Conservation (phyloP, 129 eudicot genomes). For the Lactuca saligna region DNA sequence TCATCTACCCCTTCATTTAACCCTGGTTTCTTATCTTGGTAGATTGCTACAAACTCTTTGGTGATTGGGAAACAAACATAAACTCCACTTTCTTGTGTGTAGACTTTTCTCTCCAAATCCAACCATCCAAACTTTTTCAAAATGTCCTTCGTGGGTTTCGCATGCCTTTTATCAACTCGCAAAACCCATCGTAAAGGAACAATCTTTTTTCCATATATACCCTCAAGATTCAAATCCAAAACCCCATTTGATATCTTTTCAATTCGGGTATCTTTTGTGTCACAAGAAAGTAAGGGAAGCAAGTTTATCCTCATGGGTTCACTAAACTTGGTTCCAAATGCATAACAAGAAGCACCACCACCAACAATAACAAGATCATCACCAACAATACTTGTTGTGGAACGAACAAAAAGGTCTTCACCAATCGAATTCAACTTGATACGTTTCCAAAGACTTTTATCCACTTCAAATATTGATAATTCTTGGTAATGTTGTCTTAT, state of each 20-base stretch:
- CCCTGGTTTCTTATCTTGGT: constrained; percentile 30
- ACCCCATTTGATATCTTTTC: constrained; percentile 32
- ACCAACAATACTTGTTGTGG: constrained; percentile 65
- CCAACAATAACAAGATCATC: constrained; percentile 78
- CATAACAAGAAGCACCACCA: constrained; percentile 98
- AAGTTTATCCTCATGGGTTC: constrained; percentile 73
- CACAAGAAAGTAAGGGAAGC: constrained; percentile 47
- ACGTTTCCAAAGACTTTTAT: constrained; percentile 55
- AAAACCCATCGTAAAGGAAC: constrained; percentile 53
- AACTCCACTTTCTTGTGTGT: constrained; percentile 56
- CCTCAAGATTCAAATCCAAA: constrained; percentile 31
- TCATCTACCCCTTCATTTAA: constrained; percentile 29
- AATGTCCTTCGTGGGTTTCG: constrained; percentile 73
- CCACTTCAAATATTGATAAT: constrained; percentile 55
- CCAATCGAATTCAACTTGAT: constrained; percentile 51
- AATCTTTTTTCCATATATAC: constrained; percentile 27
- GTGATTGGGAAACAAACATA: constrained; percentile 79
- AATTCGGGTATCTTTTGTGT: constrained; percentile 15
- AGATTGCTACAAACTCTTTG: constrained; percentile 50
- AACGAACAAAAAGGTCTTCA: constrained; percentile 80
- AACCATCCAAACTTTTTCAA: constrained; percentile 88
- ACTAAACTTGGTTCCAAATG: constrained; percentile 96
- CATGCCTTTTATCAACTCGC: constrained; percentile 62
- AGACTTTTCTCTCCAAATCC: constrained; percentile 79
- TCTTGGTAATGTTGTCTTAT: constrained; percentile 67